phyloP scores from a whole-genome alignment of 2,329 filamentous ascomycete species.

The Venturiaceae sp. region DNA sequence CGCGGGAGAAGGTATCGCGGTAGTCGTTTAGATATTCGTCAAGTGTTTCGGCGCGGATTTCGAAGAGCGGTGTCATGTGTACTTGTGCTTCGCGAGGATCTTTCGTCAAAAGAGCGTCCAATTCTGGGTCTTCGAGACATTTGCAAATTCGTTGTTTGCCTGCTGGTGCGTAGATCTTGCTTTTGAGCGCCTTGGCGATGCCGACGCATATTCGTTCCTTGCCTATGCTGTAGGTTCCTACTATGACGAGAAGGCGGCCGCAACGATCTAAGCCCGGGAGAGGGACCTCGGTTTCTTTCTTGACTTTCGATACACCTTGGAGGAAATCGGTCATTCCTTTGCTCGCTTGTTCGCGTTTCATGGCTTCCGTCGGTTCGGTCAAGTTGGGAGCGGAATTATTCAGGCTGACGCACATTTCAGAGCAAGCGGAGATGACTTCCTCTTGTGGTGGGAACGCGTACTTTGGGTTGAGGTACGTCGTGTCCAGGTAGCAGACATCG shows the following conservation, averaged over 20 bases:
- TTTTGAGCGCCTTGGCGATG: slow-evolving; percentile 74
- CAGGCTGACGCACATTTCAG: slow-evolving; percentile 74
- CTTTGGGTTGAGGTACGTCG: slow-evolving; percentile 90
- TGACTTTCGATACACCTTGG: slow-evolving; percentile 26
- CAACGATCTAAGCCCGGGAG: slow-evolving; percentile 20
- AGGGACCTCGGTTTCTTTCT: slow-evolving; percentile 20
- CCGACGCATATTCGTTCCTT: slow-evolving; percentile 94
- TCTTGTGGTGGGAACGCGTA: slow-evolving; percentile 89
- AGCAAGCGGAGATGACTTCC: slow-evolving; percentile 79
- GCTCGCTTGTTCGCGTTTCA: slow-evolving; percentile 44
- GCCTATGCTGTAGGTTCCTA: slow-evolving; percentile 95
- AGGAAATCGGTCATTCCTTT: slow-evolving; percentile 56
- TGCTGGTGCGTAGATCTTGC: slow-evolving; percentile 81
- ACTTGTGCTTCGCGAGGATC: slow-evolving; percentile 82
- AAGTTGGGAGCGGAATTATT: slow-evolving; percentile 55
- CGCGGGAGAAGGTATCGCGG: slow-evolving; percentile 71
- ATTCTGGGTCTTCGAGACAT: slow-evolving; percentile 76
- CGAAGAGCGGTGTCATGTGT: slow-evolving; percentile 94
- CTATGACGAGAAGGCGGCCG: slow-evolving; percentile 76
- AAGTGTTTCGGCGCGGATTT: slow-evolving; percentile 84
- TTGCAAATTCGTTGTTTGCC: slow-evolving; percentile 76
- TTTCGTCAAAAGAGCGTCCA: slow-evolving; percentile 65
- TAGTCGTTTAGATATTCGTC: slow-evolving; percentile 78
- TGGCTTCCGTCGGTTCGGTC: slow-evolving; percentile 45
- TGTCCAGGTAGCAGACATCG: slow-evolving; percentile 93